Evolutionary conservation across 805 yeast genomes (phyloP).

Genomic region (Metschnikowia kunwiensis): DNA sequence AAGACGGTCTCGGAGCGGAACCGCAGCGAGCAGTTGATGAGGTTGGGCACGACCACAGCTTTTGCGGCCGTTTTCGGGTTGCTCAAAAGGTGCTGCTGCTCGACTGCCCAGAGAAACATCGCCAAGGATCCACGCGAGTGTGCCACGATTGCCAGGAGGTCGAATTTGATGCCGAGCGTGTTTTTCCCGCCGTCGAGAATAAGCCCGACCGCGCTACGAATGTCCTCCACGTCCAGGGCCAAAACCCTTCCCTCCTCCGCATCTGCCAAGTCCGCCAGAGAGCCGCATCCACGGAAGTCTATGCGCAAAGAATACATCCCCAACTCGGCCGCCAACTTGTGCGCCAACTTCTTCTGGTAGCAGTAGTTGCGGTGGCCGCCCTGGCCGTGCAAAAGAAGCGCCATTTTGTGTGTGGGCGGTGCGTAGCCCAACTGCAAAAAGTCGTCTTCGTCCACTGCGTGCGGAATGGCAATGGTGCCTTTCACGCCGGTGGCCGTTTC

Average conservation of each 20-base stretch:
- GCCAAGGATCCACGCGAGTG: constrained; percentile 83
- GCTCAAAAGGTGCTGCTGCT: constrained; percentile 37
- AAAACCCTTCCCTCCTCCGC: constrained; percentile 52
- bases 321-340: constrained; percentile 49
- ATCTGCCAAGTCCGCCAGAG: constrained; percentile 52
- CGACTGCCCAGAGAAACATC: constrained; percentile 66
- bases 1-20: constrained; percentile 50
- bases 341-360: constrained; percentile 64
- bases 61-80: constrained; percentile 22
- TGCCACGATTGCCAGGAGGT: constrained; percentile 58
- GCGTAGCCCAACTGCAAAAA: constrained; percentile 27
- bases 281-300: constrained; percentile 86
- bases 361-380: constrained; percentile 82
- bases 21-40: constrained; percentile 74
- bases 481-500: constrained; percentile 32
- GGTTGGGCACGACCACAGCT: constrained; percentile 52
- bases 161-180: constrained; percentile 41
- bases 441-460: constrained; percentile 24
- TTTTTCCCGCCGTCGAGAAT: constrained; percentile 27
- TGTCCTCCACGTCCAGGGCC: constrained; percentile 65
- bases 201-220: constrained; percentile 40
- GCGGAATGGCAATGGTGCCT: constrained; percentile 41
- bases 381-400: constrained; percentile 75
- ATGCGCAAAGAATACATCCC: constrained; percentile 71
- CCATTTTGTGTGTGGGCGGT: constrained; percentile 49